Evolutionary conservation across 257 asterid genomes (phyloP), one percentile per base, ranked within the genome.

Genomic region (Petunia axillaris): DNA sequence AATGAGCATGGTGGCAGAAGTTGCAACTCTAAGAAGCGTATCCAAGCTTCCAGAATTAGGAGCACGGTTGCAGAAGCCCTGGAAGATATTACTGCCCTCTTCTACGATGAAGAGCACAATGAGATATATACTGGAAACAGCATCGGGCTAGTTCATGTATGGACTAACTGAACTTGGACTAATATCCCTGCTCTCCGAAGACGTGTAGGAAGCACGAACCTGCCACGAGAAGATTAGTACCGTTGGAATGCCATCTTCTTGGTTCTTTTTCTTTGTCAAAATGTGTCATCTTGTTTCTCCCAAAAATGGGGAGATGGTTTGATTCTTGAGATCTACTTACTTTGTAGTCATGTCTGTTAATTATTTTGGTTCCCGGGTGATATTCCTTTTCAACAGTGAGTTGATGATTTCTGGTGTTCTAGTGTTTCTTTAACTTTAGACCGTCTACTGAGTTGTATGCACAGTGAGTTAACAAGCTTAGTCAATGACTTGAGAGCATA

Each of bases 91-190:
- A 96, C 99, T 14, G 97, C 98, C 50, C 96, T 96, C 77, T 96
- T 89, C 88, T 96, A 96, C 8, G 96, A 96, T 43, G 99, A 96
- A 87, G 99, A 94, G 75, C 97, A 97, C 35, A 96, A 96, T 40
- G 99, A 96, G 81, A 94, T 96, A 76, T 96, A 92, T 82, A 96
- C 99, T 0, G 98, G 98, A 53, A 96, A 94, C 67, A 89, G 91
- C 86, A 88, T 68, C 48, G 99, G 98, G 50, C 90, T 92, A 60
- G 92, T 96, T 79, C 99, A 96, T 78, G 98, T 96, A 40, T 96
- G 99, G 99, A 88, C 98, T n/a, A 96, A 92, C 90, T 96, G 86
- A 88, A 81, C 35, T 81, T 65, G 8, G 76, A 55, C 37, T 59
- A 37, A 48, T 68, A 5, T 13, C 54, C 44, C 76, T 44, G 3